Evolutionary conservation across 257 asterid genomes (phyloP), one percentile per base, ranked within the genome.

Genomic region (Solanum tarijense): DNA sequence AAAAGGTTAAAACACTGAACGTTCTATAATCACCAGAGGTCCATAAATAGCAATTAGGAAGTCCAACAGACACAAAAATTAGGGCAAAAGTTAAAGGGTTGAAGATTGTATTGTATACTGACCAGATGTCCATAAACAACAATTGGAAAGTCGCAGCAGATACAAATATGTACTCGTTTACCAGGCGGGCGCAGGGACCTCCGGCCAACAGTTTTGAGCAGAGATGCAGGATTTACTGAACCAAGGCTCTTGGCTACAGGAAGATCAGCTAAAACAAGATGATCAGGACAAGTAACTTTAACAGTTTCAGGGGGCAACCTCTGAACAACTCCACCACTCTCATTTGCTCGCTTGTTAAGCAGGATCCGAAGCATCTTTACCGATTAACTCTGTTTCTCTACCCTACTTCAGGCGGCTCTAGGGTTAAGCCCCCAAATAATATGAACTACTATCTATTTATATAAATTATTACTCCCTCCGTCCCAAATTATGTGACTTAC

Each of bases 61-160:
- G 69, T 60, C 13, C 69, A 60, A 60, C 29, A 9, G 13, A 21
- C 69, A 60, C 69, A 60, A 60, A 58, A 8, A 60, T 60, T 60
- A 60, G 69, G 68, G 13, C 13, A 60, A 60, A 60, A 60, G 29
- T 60, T 60, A 60, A 60, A 60, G 29, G 29, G 46, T 31, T 76
- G 68, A 23, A 87, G 36, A 41, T 27, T 60, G 29, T 23, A 9
- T 27, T 83, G 6, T 79, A 29, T 1, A 87, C 92, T 88, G 89
- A 96, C 99, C 95, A 97, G 91, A 85, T 98, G 98, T 39, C 99
- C 99, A 88, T 97, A 97, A 66, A 97, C 88, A 72, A 98, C 99
- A 6, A 97, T 94, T 14, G 99, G 99, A 58, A 93, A 94, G 88
- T 97, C 97, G 46, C 99, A 97, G 55, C 90, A 90, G 27, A 94